phyloP scores from a whole-genome alignment of 225 moss, liverwort and hornwort genomes.

The Rhytidiadelphus loreus region DNA sequence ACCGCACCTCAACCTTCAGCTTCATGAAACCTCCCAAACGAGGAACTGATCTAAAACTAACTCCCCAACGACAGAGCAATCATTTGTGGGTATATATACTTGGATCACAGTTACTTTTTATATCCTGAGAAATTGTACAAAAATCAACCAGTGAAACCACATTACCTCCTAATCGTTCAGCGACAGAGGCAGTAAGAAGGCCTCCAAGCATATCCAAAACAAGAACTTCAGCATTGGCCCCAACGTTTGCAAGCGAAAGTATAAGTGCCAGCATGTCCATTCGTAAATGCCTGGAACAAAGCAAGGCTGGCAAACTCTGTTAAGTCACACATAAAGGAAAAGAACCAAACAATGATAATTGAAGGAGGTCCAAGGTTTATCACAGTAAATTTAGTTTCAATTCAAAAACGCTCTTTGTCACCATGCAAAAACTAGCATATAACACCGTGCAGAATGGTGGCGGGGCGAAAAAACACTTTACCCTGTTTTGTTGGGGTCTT shows the following conservation, averaged over 20 bases:
- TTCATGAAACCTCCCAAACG: neutral
- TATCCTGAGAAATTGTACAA: neutral
- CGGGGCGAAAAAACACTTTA: neutral
- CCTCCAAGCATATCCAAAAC: constrained; percentile 92
- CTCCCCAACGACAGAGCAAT: neutral
- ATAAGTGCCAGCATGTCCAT: constrained; percentile 84
- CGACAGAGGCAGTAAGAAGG: constrained; percentile 79
- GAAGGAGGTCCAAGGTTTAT: neutral
- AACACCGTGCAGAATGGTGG: neutral
- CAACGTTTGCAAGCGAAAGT: constrained; percentile 79
- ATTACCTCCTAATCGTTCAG: constrained; percentile 95
- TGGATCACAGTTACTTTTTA: neutral
- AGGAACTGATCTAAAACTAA: neutral
- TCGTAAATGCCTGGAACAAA: constrained; percentile 58
- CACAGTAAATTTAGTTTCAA: neutral
- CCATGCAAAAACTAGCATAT: neutral
- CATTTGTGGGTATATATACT: neutral
- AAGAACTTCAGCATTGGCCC: constrained; percentile 80
- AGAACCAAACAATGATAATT: neutral
- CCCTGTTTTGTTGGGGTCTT: constrained; percentile 95
- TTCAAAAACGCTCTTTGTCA: neutral
- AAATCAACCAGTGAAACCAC: neutral
- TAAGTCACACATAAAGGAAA: neutral
- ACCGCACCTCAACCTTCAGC: neutral
- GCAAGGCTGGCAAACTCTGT: neutral